Conservation (phyloP, 2,329 filamentous ascomycete species). For the Zopfia rhizophila region DNA sequence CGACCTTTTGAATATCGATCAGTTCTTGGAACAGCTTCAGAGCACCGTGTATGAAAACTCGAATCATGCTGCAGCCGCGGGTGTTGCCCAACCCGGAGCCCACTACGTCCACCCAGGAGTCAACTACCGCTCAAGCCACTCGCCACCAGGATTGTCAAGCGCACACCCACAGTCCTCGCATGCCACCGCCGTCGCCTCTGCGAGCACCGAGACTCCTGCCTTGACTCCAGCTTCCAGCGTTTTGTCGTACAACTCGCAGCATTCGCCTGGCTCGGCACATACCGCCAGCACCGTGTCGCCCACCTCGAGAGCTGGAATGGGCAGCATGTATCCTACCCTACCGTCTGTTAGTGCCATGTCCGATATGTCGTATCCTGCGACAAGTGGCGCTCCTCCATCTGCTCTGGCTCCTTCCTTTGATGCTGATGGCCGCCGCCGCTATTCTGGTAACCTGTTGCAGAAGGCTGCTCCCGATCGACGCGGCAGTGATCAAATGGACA, state of each 20-base stretch:
- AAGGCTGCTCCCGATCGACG: conserved; percentile 51
- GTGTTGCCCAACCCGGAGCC: conserved; percentile 77
- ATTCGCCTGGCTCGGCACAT: conserved; percentile 79
- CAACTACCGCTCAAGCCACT: conserved; percentile 67
- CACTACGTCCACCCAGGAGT: conserved; percentile 69
- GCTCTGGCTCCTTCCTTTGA: conserved; percentile 74
- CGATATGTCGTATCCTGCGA: conserved; percentile 69
- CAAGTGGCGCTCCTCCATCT: conserved; percentile 73
- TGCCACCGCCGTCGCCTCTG: conserved; percentile 52
- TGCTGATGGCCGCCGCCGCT: conserved; percentile 68
- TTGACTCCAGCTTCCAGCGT: conserved; percentile 80
- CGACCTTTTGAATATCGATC: conserved; percentile 92
- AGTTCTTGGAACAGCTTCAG: conserved; percentile 95
- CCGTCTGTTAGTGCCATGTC: conserved; percentile 75
- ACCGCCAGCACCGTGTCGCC: conserved; percentile 72
- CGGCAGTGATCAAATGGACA: conserved; percentile 52
- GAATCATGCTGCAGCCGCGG: conserved; percentile 79
- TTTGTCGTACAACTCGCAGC: conserved; percentile 80
- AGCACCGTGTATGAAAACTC: conserved; percentile 95
- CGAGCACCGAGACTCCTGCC: conserved; percentile 72
- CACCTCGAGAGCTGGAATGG: conserved; percentile 63
- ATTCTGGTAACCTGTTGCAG: conserved; percentile 70
- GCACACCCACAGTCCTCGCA: conserved; percentile 64
- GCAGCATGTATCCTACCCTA: conserved; percentile 79
- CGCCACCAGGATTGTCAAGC: conserved; percentile 58